These are phyloP conservation scores for Syncephalastrum sp. DNA, from an alignment of 371 early-diverging fungal species.

Conservation along the genomic window DNA sequence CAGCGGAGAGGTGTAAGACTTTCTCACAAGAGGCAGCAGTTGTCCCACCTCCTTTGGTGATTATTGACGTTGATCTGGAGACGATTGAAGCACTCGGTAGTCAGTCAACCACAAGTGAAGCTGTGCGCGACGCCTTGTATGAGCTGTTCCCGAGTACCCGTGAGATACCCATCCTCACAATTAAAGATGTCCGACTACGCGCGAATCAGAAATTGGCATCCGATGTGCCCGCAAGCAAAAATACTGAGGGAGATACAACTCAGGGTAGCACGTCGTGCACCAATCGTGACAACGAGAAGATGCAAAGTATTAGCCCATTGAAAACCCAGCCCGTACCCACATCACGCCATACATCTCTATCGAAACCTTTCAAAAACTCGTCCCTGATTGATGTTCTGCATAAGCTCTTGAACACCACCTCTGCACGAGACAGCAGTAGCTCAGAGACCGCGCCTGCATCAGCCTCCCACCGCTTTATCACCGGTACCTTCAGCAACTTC, in stretches of 20 bases:
- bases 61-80: conserved; percentile 14
- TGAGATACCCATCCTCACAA: conserved; percentile 10
- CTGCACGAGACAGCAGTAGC: not conserved
- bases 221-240: not conserved
- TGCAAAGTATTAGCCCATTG: too few relatives aligned
- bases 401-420: conserved; percentile 5
- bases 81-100: conserved; percentile 9
- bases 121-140: conserved; percentile 7
- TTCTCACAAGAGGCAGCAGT: not conserved
- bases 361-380: conserved; percentile 20
- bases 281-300: too few relatives aligned
- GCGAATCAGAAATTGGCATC: too few relatives aligned
- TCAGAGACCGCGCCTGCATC: not conserved
- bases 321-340: not conserved
- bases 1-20: not conserved
- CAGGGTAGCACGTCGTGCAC: too few relatives aligned
- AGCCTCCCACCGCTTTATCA: not conserved
- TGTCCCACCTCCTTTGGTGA: not conserved
- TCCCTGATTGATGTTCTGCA: conserved; percentile 6
- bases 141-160: conserved; percentile 3
- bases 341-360: not conserved
- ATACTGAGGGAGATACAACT: too few relatives aligned
- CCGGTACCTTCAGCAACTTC: too few relatives aligned
- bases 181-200: conserved; percentile 11
- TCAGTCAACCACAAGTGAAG: conserved; percentile 9